Evolutionary conservation across 225 moss, liverwort and hornwort species (phyloP), one percentile per base, ranked within the genome.

Genomic region (Marchantia polymorpha): DNA sequence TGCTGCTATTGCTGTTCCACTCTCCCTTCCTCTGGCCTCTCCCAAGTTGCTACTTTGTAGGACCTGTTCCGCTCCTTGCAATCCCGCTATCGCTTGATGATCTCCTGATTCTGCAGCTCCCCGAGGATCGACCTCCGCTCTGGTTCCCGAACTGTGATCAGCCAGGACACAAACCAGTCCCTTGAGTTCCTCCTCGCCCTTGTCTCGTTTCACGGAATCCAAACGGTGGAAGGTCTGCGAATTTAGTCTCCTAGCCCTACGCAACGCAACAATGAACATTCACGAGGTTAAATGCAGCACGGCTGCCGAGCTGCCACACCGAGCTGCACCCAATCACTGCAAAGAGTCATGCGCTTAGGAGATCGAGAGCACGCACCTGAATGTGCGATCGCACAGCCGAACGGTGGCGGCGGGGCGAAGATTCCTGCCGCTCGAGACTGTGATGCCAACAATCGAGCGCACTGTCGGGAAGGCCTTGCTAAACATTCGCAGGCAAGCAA

Each of bases 141-240:
- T 30, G 30, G 27, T 76, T 52, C 67, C 56, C 69, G 52, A 30
- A 61, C 60, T 77, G n/a, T 77, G 20, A 12, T 69, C 46, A 23
- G 52, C 60, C 20, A 82, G 50, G 46, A 60, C 31, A 67, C 50
- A 53, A 82, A 58, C 52, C 50, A 81, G 30, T 27, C 55, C 19
- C 27, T 16, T 61, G 51, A 71, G 56, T 47, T 64, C 76, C 60
- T 77, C 70, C 60, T 77, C 70, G 7, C 48, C 49, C 12, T 69
- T 61, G 4, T 10, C 19, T 31, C n/a, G 60, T 3, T 20, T 69
- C 7, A 3, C 31, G 0, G 60, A 53, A 76, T 59, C 76, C 76
- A 61, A 61, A 22, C 17, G 11, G 39, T 39, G 76, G 39, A 76
- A 8, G 60, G 58, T 60, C 22, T 39, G 60, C 14, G 47, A 59